phyloP scores from a whole-genome alignment of 2,329 filamentous ascomycete species.

The Microcyclospora pomicola region DNA sequence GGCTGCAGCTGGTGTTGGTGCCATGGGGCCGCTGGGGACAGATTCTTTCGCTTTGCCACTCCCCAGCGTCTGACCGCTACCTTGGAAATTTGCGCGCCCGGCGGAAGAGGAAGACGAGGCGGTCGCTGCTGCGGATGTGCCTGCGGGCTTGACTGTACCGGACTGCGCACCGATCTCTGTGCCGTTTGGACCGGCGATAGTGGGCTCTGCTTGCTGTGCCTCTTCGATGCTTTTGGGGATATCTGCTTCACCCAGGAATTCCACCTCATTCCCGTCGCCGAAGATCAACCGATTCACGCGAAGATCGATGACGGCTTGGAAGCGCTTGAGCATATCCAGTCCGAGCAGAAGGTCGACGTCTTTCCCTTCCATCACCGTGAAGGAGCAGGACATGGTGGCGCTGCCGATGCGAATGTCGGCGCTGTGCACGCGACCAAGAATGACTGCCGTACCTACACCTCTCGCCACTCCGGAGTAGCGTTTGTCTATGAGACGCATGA shows the following conservation, averaged over 20 bases:
- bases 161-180: constrained; percentile 74
- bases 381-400: constrained; percentile 79
- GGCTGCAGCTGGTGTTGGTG: constrained; percentile 6
- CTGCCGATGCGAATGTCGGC: constrained; percentile 88
- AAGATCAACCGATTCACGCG: constrained; percentile 74
- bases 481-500: constrained; percentile 89
- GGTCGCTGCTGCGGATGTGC: constrained; percentile 22
- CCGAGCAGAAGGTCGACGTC: constrained; percentile 86
- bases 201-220: constrained; percentile 62
- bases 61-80: constrained; percentile 20
- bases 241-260: constrained; percentile 83
- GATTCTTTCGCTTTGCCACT: constrained; percentile 8
- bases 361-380: constrained; percentile 99
- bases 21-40: constrained; percentile 1
- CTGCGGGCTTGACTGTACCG: constrained; percentile 54
- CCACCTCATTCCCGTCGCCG: constrained; percentile 56
- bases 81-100: constrained; percentile 13
- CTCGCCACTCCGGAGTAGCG: constrained; percentile 84
- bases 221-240: constrained; percentile 75
- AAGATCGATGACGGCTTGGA: constrained; percentile 86
- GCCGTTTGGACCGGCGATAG: constrained; percentile 72
- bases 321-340: constrained; percentile 90
- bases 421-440: constrained; percentile 87
- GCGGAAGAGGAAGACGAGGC: constrained; percentile 11
- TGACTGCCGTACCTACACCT: constrained; percentile 86